Base-by-base conservation (phyloP, 1,284 basidiomycete genomes). In the Pseudozyma thailandica region DNA sequence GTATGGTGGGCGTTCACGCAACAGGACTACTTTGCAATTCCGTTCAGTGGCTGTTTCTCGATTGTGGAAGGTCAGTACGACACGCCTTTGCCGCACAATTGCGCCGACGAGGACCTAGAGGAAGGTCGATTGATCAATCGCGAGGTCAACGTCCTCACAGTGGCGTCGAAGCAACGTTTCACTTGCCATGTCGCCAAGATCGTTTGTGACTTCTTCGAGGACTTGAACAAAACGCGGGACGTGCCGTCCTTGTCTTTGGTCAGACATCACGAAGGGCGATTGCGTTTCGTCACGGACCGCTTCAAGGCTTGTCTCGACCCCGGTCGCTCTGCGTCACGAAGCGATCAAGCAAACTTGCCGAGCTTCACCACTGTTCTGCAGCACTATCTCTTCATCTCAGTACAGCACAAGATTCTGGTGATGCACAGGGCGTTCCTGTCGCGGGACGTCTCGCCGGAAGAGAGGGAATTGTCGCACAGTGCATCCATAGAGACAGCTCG, bases 1-100 rank as follows among this genome's bases (percentile, higher is more conserved):
- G 72, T 74, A 4, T 74, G 72, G 72, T 74, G 72, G 72, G 68
- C 72, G 5, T 66, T 72, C 20, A 66, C 64, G 4, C 72, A 74
- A 47, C 72, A 74, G 31, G 72, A 72, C 39, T 74, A 74, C 25
- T 74, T 74, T 39, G 72, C 72, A 1, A 74, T 74, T 18, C 68
- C 72, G 2, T 74, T 72, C 47, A 64, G 72, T 30, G 72, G 72
- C 16, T 64, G 61, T 26, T 66, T 61, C 41, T 70, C 61, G 15
- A 65, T 74, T 42, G 57, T 66, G 8, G 66, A 70, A 23, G 63
- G 68, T 13, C 72, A 74, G 38, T 70, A 74, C 50, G 72, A 74
- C 28, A 72, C 72, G 15, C 72, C 72, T 6, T 39, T 74, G 33
- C 72, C 72, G n/a, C 59, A 66, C 49, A 74, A 74, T 28, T 64